These are phyloP conservation scores for Mycena kentingensis DNA, from an alignment of 768 basidiomycete species.

Conservation along the genomic window DNA sequence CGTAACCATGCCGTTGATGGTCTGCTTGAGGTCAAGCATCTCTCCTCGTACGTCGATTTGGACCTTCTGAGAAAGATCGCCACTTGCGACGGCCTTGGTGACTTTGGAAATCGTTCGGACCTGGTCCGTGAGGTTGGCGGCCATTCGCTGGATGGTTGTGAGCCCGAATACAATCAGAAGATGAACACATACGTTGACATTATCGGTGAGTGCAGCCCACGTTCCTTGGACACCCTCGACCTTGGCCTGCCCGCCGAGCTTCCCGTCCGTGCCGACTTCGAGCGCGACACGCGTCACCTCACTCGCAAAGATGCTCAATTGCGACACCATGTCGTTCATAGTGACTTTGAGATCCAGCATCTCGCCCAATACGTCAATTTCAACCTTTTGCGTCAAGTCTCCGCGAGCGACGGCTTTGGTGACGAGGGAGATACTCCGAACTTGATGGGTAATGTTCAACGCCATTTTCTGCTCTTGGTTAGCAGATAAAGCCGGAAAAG, in stretches of 20 bases:
- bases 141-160: too few relatives aligned
- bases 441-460: slow-evolving; percentile 67
- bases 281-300: too few relatives aligned
- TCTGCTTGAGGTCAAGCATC: slow-evolving; percentile 87
- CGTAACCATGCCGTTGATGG: slow-evolving; percentile 95
- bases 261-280: too few relatives aligned
- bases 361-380: slow-evolving; percentile 81
- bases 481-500: slow-evolving; percentile 58
- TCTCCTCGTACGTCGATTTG: slow-evolving; percentile 91
- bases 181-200: slow-evolving; percentile 83
- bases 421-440: slow-evolving; percentile 77
- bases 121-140: slow-evolving; percentile 88
- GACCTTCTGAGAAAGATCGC: slow-evolving; percentile 92
- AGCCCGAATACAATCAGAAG: too few relatives aligned
- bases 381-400: slow-evolving; percentile 70
- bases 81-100: slow-evolving; percentile 91
- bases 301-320: slow-evolving; percentile 69
- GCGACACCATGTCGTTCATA: slow-evolving; percentile 84
- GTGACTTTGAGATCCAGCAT: slow-evolving; percentile 84
- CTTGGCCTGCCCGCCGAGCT: slow-evolving; percentile 90
- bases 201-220: slow-evolving; percentile 87
- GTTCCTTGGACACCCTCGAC: slow-evolving; percentile 93
- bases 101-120: slow-evolving; percentile 86
- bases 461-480: slow-evolving; percentile 64
- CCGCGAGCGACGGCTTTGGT: slow-evolving; percentile 75